Conservation (phyloP, 2,329 filamentous ascomycete genomes). For the Aspergillus texensis region DNA sequence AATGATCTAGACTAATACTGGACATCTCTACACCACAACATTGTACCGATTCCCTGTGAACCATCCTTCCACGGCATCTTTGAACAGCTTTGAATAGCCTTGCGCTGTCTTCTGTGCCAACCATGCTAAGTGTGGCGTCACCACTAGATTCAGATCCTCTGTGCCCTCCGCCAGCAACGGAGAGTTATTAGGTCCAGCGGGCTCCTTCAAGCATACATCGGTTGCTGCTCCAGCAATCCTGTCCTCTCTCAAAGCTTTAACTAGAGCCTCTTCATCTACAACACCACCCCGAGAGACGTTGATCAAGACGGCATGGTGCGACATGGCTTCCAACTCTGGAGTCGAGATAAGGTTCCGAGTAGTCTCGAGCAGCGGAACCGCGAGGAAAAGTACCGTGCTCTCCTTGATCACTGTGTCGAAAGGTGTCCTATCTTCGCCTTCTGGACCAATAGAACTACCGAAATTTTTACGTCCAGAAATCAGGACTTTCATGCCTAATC, state of each 20-base stretch:
- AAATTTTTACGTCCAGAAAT: slow-evolving; percentile 51
- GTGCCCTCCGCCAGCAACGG: slow-evolving; percentile 49
- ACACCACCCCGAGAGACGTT: slow-evolving; percentile 56
- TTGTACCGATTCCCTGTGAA: slow-evolving; percentile 31
- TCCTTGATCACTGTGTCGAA: slow-evolving; percentile 34
- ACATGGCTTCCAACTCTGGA: slow-evolving; percentile 50
- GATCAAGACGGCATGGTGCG: slow-evolving; percentile 48
- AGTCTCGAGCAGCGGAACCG: slow-evolving; percentile 32
- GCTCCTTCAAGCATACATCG: slow-evolving; percentile 55
- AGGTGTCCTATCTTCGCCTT: slow-evolving; percentile 18
- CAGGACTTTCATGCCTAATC: slow-evolving; percentile 53
- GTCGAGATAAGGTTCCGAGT: slow-evolving; percentile 39
- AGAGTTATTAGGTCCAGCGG: slow-evolving; percentile 47
- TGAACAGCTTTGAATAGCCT: slow-evolving; percentile 49
- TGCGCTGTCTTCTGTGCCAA: slow-evolving; percentile 51
- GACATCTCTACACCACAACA: neutral
- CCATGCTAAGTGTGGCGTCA: slow-evolving; percentile 60
- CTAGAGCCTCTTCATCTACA: slow-evolving; percentile 53
- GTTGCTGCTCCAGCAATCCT: slow-evolving; percentile 54
- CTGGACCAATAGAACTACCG: slow-evolving; percentile 12
- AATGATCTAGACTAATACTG: neutral
- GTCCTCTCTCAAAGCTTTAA: slow-evolving; percentile 47
- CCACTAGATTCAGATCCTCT: slow-evolving; percentile 52
- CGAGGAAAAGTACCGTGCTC: slow-evolving; percentile 36
- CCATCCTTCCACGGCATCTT: slow-evolving; percentile 53